These are phyloP conservation scores for Boeremia lycopersici DNA, from an alignment of 2,329 filamentous ascomycete species.

Conservation along the genomic window DNA sequence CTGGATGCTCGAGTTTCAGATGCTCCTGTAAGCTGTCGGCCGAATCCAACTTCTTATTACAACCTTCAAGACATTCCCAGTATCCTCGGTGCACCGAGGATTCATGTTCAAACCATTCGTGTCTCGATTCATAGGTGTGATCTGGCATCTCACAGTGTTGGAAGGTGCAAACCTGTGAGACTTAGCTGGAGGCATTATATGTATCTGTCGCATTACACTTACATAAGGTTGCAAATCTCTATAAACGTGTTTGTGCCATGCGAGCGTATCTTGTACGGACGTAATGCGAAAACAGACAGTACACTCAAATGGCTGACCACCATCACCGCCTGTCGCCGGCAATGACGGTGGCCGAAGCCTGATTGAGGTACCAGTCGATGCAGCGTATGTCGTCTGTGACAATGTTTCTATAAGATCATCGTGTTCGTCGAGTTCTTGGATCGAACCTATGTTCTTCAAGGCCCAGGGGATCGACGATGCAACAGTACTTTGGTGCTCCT, in stretches of 20 bases:
- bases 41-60: slow-evolving; percentile 7
- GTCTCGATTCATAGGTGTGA: slow-evolving; percentile 18
- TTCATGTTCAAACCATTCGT: slow-evolving; percentile 26
- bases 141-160: slow-evolving; percentile 19
- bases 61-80: slow-evolving; percentile 24
- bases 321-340: slow-evolving; percentile 25
- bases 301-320: slow-evolving; percentile 39
- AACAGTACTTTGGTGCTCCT: slow-evolving; percentile 5
- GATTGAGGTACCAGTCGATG: slow-evolving; percentile 18
- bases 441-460: slow-evolving; percentile 2
- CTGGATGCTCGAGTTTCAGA: slow-evolving; percentile 4
- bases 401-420: slow-evolving; percentile 16
- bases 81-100: slow-evolving; percentile 13
- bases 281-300: neutral
- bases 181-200: slow-evolving; percentile 29
- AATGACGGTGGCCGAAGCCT: slow-evolving; percentile 27
- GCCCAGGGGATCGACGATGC: slow-evolving; percentile 20
- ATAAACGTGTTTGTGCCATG: too few relatives aligned
- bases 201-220: too few relatives aligned
- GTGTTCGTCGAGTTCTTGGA: slow-evolving; percentile 9
- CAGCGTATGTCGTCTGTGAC: slow-evolving; percentile 36
- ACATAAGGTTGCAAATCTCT: too few relatives aligned
- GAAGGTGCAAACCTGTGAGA: slow-evolving; percentile 16
- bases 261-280: too few relatives aligned
- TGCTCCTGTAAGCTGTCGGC: slow-evolving; percentile 8